Base-by-base conservation (phyloP, 306 rosid genomes). In the Castanospermum australe region DNA sequence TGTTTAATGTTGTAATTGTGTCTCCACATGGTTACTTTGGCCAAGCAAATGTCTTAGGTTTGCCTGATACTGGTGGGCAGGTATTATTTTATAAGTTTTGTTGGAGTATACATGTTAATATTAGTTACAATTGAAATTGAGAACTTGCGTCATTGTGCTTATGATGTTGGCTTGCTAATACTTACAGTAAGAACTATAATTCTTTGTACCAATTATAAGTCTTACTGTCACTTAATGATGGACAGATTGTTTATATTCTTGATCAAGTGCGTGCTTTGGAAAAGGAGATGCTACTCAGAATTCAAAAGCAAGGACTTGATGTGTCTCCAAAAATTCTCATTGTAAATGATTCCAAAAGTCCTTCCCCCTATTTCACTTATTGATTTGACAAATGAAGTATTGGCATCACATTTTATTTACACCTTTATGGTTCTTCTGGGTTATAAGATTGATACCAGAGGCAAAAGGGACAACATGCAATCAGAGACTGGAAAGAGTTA, bases 221-320 rank as follows among this genome's bases (percentile, higher is more conserved):
- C 22, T 66, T 66, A 28, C 10, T n/a, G 41, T 13, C 68, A 67
- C 35, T 62, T 20, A 62, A 15, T 33, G 47, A 20, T 73, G 57
- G 48, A 59, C 81, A 90, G 93, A 76, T 90, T 67, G 93, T 92
- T 55, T 92, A 92, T 79, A 92, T 90, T 52, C 90, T 92, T 75
- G 97, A 92, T 80, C 94, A 90, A 89, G 97, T 92, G 42, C 92
- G 88, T 39, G 97, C 97, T 15, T 80, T 92, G 75, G 95, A 92
- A 86, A 86, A 79, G 50, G 93, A 92, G 79, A 92, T 90, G 97
- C 87, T 90, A 68, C 76, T 78, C 70, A 80, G 86, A 86, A 92
- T 92, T 68, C 83, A 73, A 70, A 90, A 84, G 84, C 93, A 90
- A 81, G 95, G 93, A 39, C 78, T 92, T 30, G 89, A 90, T 67